Evolutionary conservation across 495 filamentous ascomycete genomes (phyloP).

Genomic region (Penicillium ucsense): DNA sequence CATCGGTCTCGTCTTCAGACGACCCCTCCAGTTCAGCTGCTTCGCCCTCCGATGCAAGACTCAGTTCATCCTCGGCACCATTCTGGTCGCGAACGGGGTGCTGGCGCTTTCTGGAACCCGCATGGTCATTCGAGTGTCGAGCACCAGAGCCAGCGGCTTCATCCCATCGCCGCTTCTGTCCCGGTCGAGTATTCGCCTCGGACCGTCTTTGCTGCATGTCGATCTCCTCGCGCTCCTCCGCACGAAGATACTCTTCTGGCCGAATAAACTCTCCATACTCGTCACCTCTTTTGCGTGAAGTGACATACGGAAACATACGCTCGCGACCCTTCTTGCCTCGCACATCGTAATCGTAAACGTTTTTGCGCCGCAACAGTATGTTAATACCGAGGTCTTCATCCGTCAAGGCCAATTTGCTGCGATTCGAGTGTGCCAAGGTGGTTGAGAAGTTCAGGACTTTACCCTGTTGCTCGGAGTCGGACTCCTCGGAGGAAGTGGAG

Average conservation of each 20-base stretch:
- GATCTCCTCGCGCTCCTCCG: slow-evolving; percentile 81
- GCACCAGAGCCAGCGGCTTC: slow-evolving; percentile 44
- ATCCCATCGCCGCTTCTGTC: slow-evolving; percentile 91
- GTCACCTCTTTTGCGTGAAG: slow-evolving; percentile 68
- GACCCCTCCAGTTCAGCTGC: slow-evolving; percentile 37
- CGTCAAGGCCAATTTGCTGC: slow-evolving; percentile 69
- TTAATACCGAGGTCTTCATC: slow-evolving; percentile 88
- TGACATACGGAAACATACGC: slow-evolving; percentile 81
- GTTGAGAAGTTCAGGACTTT: slow-evolving; percentile 82
- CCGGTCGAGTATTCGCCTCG: slow-evolving; percentile 55
- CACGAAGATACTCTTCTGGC: slow-evolving; percentile 87
- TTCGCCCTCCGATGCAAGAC: slow-evolving; percentile 30
- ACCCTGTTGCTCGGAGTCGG: slow-evolving; percentile 83
- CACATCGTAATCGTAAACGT: slow-evolving; percentile 85
- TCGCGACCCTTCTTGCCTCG: slow-evolving; percentile 89
- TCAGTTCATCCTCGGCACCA: slow-evolving; percentile 31
- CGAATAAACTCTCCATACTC: slow-evolving; percentile 90
- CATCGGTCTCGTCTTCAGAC: slow-evolving; percentile 40
- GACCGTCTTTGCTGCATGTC: slow-evolving; percentile 48
- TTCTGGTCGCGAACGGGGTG: slow-evolving; percentile 27
- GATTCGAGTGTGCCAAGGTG: slow-evolving; percentile 65
- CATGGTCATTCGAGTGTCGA: slow-evolving; percentile 23
- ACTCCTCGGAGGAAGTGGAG: slow-evolving; percentile 77
- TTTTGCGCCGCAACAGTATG: slow-evolving; percentile 77
- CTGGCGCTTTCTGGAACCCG: slow-evolving; percentile 33